phyloP scores from a whole-genome alignment of 148 eudicot species.

The Silene uniflora region DNA sequence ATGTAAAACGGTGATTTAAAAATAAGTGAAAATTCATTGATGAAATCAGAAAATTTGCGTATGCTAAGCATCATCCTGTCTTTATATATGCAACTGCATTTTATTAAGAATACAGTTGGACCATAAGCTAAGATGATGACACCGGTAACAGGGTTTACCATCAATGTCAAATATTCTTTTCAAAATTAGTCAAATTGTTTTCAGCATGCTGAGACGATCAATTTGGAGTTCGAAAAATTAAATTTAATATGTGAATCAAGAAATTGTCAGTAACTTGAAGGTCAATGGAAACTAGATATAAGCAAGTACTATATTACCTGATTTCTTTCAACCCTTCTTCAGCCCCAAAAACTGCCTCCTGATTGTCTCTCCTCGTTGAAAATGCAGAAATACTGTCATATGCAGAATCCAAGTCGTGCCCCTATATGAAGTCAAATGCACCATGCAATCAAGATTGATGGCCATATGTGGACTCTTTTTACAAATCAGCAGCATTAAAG shows the following conservation, averaged over 20 bases:
- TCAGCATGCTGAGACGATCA: too few species aligned
- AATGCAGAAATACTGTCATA: slow-evolving; percentile 95
- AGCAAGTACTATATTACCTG: slow-evolving; percentile 36
- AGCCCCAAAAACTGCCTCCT: slow-evolving; percentile 95
- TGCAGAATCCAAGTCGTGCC: slow-evolving; percentile 93
- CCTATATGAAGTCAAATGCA: slow-evolving; percentile 41
- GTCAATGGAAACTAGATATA: too few species aligned
- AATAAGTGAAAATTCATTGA: neutral
- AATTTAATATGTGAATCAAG: too few species aligned
- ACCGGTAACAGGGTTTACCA: neutral
- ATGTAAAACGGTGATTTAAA: neutral
- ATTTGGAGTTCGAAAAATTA: too few species aligned
- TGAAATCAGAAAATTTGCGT: neutral
- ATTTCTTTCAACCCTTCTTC: slow-evolving; percentile 97
- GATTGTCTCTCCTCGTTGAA: slow-evolving; percentile 88
- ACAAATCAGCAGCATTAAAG: neutral
- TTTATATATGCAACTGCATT: slow-evolving; percentile 8
- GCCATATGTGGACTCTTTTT: neutral
- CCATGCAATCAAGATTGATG: neutral
- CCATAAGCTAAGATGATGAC: neutral
- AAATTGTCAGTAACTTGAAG: too few species aligned
- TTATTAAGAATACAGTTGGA: neutral
- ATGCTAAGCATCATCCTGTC: neutral
- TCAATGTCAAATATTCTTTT: neutral
- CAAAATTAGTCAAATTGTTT: too few species aligned